Evolutionary conservation across 2,329 filamentous ascomycete genomes (phyloP).

Genomic region (Chaetomium sp.): DNA sequence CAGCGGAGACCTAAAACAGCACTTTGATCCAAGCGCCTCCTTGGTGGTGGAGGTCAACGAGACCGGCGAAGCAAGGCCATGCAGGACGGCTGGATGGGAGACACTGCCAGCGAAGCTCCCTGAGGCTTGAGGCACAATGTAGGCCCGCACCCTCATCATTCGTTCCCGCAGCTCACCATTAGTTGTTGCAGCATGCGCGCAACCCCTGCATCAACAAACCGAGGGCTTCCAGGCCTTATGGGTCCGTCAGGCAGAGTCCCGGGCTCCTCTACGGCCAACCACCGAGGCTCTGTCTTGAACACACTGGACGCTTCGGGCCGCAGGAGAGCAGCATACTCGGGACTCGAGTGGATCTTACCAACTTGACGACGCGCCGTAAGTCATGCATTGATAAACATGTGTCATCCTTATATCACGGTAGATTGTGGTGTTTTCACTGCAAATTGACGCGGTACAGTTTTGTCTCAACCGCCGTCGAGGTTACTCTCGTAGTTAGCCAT

Average conservation of each 20-base stretch:
- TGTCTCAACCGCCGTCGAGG: not conserved
- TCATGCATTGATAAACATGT: not conserved
- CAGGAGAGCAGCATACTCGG: not conserved
- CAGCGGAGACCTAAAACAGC: slow-evolving; percentile 14
- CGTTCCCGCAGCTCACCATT: not conserved
- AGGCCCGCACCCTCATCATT: not conserved
- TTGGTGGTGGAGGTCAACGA: not conserved
- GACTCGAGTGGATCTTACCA: not conserved
- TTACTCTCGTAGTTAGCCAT: slow-evolving; percentile 7
- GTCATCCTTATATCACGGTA: not conserved
- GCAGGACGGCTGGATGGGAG: not conserved
- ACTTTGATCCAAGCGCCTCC: slow-evolving; percentile 9
- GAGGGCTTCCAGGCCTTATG: not conserved
- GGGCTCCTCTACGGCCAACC: not conserved
- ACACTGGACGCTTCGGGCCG: not conserved
- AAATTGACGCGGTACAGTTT: not conserved
- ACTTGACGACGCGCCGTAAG: not conserved
- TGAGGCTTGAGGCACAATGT: not conserved
- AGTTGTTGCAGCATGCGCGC: slow-evolving; percentile 17
- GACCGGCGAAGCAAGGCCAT: not conserved
- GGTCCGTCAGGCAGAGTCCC: not conserved
- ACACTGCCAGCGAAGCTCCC: not conserved
- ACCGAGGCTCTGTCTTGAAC: not conserved
- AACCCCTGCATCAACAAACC: slow-evolving; percentile 6
- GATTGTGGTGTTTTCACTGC: not conserved